Evolutionary conservation across 1,284 basidiomycete genomes (phyloP), one percentile per base, ranked within the genome.

Genomic region (Cryptococcus sp.): DNA sequence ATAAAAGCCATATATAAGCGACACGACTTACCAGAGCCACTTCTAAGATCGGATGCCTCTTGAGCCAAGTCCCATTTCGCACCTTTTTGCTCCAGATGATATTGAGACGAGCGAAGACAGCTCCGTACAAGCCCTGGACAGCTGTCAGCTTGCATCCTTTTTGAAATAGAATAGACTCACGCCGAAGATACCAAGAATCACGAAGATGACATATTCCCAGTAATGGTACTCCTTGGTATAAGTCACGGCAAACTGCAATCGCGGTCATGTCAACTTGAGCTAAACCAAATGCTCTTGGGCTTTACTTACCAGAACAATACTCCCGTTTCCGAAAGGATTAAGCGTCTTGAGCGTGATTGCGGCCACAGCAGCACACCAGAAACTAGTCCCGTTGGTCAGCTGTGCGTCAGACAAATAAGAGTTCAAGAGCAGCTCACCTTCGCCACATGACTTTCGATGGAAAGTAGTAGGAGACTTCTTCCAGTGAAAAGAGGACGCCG

Each of bases 381-480:
- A 96, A 66, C 90, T 75, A 47, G 7, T 5, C 1, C 6, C 23
- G 3, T 16, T 20, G 3, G 35, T 65, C 25, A 54, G 52, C 23
- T 39, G 43, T 39, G 43, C 38, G 19, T 7, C 11, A 7, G 10
- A 50, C 52, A 25, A 4, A 1, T 46, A 10, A 23, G 7, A 20
- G 17, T 6, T 3, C 1, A 4, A 23, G 17, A n/a, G 62, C 38
- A 11, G 49, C 77, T 53, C 66, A 90, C 90, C 89, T 90, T 80
- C 91, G 83, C 91, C 91, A 94, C 91, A 94, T 89, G 59, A 89
- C 84, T 80, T 95, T 93, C 0, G 93, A 88, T 15, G 93, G 93
- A 75, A 97, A 97, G 79, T 91, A 96, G 75, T 93, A 94, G 3
- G 91, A 93, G 3, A 97, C 93, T 77, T 96, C 93, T 77, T 94